Evolutionary conservation across 495 filamentous ascomycete genomes (phyloP), one percentile per base, ranked within the genome.

Genomic region (Xylaria castorea): DNA sequence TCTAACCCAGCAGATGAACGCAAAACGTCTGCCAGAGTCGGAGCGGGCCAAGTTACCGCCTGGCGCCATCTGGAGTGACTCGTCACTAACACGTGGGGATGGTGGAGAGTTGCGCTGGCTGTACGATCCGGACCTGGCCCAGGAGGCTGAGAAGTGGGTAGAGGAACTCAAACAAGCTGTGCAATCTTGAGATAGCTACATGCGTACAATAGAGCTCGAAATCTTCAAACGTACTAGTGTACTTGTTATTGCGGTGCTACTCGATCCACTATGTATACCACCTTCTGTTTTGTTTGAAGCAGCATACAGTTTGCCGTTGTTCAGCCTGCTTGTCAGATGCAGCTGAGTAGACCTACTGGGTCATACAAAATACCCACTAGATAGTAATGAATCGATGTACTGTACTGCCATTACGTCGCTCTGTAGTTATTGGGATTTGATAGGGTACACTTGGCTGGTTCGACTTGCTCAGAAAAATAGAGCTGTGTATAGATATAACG

Each of bases 21-120:
- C 36, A 1, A 25, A 63, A 44, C 22, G 38, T 0, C 16, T 63
- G 5, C 38, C 38, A 7, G 60, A 30, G 60, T 63, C 60, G 3
- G 38, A 63, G 22, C 18, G 38, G 18, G 9, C 36, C n/a, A 42
- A 44, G 36, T 1, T 44, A n/a, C 60, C 22, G 3, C 36, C 22
- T 0, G 36, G 60, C 12, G n/a, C 57, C 4, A 63, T 44, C 8
- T 63, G 58, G 58, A 62, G 6, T 18, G 36, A 16, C 38, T 44
- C n/a, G 2, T 44, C 36, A 12, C 9, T 44, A 3, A 27, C 36
- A 14, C 36, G 22, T 5, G 38, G 61, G 27, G 36, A 30, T 12
- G 22, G 61, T 25, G 61, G 38, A 25, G 61, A 63, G 61, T 44
- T 63, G 61, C 34, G 38, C 38, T 44, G 22, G 61, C 8, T 64